A percentile compares a stretch with the other conserved stretches of the same genome.
Evolutionary conservation across 805 yeast species (phyloP).

Genomic region (Clavispora phyllophila): DNA sequence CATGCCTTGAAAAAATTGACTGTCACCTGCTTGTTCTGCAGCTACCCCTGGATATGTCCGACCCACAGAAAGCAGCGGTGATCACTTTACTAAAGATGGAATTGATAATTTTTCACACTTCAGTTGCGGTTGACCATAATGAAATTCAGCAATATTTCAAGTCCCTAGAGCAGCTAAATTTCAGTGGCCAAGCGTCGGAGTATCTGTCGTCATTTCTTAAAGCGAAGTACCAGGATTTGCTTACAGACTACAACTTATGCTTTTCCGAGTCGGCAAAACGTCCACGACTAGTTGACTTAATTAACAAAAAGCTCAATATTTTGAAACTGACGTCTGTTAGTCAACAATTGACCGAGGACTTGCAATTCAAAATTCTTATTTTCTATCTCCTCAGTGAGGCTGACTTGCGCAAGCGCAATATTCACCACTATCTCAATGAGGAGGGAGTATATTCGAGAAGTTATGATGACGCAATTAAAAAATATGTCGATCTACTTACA

Average conservation of each 20-base stretch:
- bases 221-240: constrained; percentile 28
- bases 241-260: constrained; percentile 28
- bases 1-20: background rate
- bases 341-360: constrained; percentile 1
- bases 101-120: constrained; percentile 6
- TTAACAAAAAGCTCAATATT: constrained; percentile 27
- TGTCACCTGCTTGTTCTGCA: background rate
- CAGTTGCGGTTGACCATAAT: background rate
- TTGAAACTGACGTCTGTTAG: background rate
- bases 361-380: constrained; percentile 27
- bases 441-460: constrained; percentile 1
- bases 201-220: constrained; percentile 11
- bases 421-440: constrained; percentile 16
- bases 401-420: constrained; percentile 28
- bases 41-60: background rate
- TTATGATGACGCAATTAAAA: constrained; percentile 2
- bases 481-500: constrained; percentile 5
- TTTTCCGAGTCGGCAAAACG: constrained; percentile 8
- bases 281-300: constrained; percentile 21
- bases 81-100: constrained; percentile 6
- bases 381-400: constrained; percentile 27
- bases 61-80: constrained; percentile 1
- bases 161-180: constrained; percentile 3
- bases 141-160: constrained; percentile 5
- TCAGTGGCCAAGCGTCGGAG: background rate